Conservation (phyloP, 1,139 yeast genomes). For the Suhomyces maxii region DNA sequence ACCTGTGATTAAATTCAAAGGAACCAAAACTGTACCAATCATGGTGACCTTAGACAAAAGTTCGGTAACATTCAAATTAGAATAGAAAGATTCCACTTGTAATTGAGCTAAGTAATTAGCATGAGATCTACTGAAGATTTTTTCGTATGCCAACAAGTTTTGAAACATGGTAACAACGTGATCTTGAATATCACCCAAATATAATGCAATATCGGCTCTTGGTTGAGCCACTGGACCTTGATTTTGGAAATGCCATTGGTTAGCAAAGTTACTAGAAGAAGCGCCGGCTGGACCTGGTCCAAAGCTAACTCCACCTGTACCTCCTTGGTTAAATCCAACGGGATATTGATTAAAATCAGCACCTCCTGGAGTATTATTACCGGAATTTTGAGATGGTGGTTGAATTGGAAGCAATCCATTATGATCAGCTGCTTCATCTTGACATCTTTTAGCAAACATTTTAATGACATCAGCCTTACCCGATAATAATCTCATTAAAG, state of each 20-base stretch:
- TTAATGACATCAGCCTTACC: conserved; percentile 97
- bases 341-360: conserved; percentile 8
- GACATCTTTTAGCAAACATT: conserved; percentile 96
- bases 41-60: conserved; percentile 87
- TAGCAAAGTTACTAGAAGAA: conserved; percentile 15
- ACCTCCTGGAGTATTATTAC: conserved; percentile 6
- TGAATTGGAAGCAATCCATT: conserved; percentile 9
- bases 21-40: conserved; percentile 87
- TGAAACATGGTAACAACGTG: conserved; percentile 96
- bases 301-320: conserved; percentile 22
- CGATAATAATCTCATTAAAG: conserved; percentile 81
- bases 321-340: conserved; percentile 15
- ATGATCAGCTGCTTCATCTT: conserved; percentile 50
- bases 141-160: conserved; percentile 84
- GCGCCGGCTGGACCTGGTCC: conserved; percentile 24
- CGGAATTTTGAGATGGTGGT: background rate
- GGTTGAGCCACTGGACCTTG: conserved; percentile 51
- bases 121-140: conserved; percentile 88
- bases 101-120: conserved; percentile 90
- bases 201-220: conserved; percentile 80
- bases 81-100: conserved; percentile 86
- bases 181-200: conserved; percentile 96
- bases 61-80: conserved; percentile 81
- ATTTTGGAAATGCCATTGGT: conserved; percentile 13
- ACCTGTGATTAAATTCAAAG: conserved; percentile 88